These are phyloP conservation scores for Prillingera fragicola DNA, from an alignment of 1,284 basidiomycete species.

Conservation along the genomic window DNA sequence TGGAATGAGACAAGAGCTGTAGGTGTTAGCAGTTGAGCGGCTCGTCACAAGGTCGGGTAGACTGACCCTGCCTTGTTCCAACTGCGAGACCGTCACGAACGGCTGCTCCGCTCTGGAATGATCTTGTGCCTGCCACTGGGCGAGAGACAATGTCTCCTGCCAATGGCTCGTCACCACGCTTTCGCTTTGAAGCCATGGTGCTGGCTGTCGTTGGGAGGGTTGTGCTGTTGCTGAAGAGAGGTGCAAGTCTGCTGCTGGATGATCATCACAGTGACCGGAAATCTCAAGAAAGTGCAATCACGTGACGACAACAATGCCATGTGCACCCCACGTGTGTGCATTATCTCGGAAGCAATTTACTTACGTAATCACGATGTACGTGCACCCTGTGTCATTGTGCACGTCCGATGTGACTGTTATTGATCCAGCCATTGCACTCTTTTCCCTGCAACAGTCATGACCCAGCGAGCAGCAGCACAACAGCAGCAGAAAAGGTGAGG, in stretches of 20 bases:
- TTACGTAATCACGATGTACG: too few species aligned
- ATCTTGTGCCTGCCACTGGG: slow-evolving; percentile 30
- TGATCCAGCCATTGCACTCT: too few species aligned
- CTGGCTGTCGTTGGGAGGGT: background rate
- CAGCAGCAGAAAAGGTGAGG: too few species aligned
- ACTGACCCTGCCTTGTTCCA: slow-evolving; percentile 41
- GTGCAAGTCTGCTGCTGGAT: background rate
- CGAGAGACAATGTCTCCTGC: slow-evolving; percentile 21
- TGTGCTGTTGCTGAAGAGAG: background rate
- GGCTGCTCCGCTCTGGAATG: slow-evolving; percentile 37
- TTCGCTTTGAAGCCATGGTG: slow-evolving; percentile 33
- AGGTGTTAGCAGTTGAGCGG: slow-evolving; percentile 4
- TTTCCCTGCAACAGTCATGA: too few species aligned
- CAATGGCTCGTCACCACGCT: slow-evolving; percentile 24
- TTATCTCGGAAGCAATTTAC: too few species aligned
- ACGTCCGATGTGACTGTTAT: too few species aligned
- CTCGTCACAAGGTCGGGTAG: background rate
- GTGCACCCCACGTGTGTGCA: too few species aligned
- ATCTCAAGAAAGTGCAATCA: background rate
- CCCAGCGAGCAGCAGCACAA: too few species aligned
- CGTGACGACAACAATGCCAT: background rate
- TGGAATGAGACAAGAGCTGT: slow-evolving; percentile 45
- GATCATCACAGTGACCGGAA: background rate
- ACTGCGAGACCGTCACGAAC: slow-evolving; percentile 39
- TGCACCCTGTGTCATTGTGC: too few species aligned